A percentile compares a stretch with the other conserved stretches of the same genome.
These are phyloP conservation scores for Fusarium napiforme DNA, from an alignment of 2,329 filamentous ascomycete species.

Conservation along the genomic window DNA sequence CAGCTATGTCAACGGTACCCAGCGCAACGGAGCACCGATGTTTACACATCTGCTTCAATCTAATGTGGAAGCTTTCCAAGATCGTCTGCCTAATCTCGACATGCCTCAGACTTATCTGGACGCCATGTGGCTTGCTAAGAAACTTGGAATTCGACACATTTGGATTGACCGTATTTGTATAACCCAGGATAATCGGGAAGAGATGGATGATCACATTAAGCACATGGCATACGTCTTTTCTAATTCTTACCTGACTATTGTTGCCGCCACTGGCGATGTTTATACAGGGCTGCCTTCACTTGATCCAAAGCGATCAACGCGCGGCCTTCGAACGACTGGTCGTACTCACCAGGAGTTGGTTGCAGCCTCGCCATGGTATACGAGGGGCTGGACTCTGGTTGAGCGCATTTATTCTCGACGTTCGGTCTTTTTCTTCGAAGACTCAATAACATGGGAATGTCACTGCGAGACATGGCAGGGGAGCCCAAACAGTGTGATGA, in stretches of 20 bases:
- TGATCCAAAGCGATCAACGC: conserved; percentile 48
- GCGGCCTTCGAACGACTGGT: conserved; percentile 40
- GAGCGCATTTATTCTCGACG: conserved; percentile 57
- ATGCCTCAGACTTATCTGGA: conserved; percentile 57
- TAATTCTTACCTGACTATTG: conserved; percentile 57
- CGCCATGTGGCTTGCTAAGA: conserved; percentile 57
- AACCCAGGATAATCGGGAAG: conserved; percentile 56
- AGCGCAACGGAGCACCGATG: conserved; percentile 42
- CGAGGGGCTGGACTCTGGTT: conserved; percentile 57
- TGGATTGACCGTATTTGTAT: conserved; percentile 61
- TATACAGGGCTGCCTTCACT: conserved; percentile 52
- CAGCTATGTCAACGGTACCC: conserved; percentile 58
- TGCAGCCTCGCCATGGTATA: conserved; percentile 53
- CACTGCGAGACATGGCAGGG: conserved; percentile 58
- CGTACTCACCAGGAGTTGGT: conserved; percentile 54
- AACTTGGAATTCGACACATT: conserved; percentile 56
- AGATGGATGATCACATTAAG: conserved; percentile 53
- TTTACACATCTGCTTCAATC: conserved; percentile 49
- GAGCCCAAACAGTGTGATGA: conserved; percentile 46
- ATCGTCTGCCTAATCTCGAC: conserved; percentile 51
- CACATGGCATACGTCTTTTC: conserved; percentile 60
- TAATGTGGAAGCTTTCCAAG: conserved; percentile 52
- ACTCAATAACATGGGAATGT: conserved; percentile 58
- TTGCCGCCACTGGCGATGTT: conserved; percentile 55
- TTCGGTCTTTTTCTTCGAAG: conserved; percentile 57